Evolutionary conservation across 1,284 basidiomycete genomes (phyloP), one percentile per base, ranked within the genome.

Genomic region (Dichomitus squalens): DNA sequence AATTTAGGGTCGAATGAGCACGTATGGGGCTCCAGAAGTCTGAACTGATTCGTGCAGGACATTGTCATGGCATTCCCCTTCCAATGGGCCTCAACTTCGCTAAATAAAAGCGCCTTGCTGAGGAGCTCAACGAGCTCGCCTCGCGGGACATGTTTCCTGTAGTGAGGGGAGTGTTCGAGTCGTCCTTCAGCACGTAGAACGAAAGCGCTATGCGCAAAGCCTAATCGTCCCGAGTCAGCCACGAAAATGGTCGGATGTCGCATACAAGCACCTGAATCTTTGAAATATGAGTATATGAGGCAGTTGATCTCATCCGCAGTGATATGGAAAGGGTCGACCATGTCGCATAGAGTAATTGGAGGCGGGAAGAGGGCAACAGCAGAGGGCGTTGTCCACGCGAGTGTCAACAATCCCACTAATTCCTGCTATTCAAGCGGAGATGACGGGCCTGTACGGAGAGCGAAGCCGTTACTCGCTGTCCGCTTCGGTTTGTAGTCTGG

Each of bases 21-120:
- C 18, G 81, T 75, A 64, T 92, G 90, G 8, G 72, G 79, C 56
- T 89, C 85, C 18, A 92, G 77, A n/a, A 92, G 73, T 18, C 86
- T 85, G 73, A 92, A 92, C 7, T 76, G 68, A 34, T 79, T 77
- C 64, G 83, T 84, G 78, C 90, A 92, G 63, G 82, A 83, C 47
- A 76, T 78, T 3, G 82, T 79, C 60, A 88, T 72, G 31, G 76
- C 73, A 66, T 84, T 82, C 14, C 78, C 79, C 60, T 81, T 82
- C 85, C 88, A 92, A 66, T 92, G 90, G 7, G 86, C 81, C 74
- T 94, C 92, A 35, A 90, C 90, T 72, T 95, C 92, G n/a, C 82
- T 78, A 64, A 93, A 94, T 12, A 93, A 79, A 20, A 95, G 75
- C 5, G 92, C 86, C 71, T 93, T 94, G 70, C 84, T 83, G 31